These are phyloP conservation scores for Carex kokanica DNA, from an alignment of 176 grass and related monocot genomes.

Conservation along the genomic window DNA sequence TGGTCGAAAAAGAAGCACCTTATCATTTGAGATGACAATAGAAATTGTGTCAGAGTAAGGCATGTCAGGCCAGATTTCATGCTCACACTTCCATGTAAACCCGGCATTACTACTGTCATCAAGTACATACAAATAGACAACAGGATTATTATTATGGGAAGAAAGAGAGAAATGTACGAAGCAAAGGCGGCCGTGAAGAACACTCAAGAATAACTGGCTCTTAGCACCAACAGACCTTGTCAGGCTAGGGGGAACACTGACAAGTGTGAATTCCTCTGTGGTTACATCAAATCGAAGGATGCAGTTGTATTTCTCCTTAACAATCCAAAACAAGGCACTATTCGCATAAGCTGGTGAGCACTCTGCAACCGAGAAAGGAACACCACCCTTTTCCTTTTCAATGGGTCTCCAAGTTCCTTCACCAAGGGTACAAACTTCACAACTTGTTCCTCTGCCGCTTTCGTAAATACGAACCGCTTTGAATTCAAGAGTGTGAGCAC, in stretches of 20 bases:
- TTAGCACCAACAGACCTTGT: background rate
- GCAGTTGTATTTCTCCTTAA: slow-evolving; percentile 7
- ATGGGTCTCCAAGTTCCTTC: slow-evolving; percentile 22
- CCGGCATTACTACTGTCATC: background rate
- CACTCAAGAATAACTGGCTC: slow-evolving; percentile 12
- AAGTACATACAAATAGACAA: background rate
- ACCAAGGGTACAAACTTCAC: slow-evolving; percentile 21
- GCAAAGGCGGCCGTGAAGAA: slow-evolving; percentile 1
- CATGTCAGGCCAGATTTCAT: slow-evolving; percentile 25
- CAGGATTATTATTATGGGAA: background rate
- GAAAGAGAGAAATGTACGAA: slow-evolving; percentile 16
- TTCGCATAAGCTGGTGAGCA: background rate
- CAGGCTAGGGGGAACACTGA: background rate
- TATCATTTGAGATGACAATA: slow-evolving; percentile 3
- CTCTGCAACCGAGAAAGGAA: background rate
- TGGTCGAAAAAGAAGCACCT: slow-evolving; percentile 5
- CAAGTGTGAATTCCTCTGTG: slow-evolving; percentile 2
- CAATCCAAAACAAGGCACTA: slow-evolving; percentile 8
- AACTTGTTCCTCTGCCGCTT: background rate
- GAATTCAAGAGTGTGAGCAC: slow-evolving; percentile 6
- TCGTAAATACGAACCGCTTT: slow-evolving; percentile 7
- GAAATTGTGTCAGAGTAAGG: slow-evolving; percentile 1
- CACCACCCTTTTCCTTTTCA: background rate
- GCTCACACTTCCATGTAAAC: slow-evolving; percentile 6
- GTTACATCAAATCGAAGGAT: slow-evolving; percentile 10